Evolutionary conservation across 768 basidiomycete genomes (phyloP).

Genomic region (Podaxis pistillaris): DNA sequence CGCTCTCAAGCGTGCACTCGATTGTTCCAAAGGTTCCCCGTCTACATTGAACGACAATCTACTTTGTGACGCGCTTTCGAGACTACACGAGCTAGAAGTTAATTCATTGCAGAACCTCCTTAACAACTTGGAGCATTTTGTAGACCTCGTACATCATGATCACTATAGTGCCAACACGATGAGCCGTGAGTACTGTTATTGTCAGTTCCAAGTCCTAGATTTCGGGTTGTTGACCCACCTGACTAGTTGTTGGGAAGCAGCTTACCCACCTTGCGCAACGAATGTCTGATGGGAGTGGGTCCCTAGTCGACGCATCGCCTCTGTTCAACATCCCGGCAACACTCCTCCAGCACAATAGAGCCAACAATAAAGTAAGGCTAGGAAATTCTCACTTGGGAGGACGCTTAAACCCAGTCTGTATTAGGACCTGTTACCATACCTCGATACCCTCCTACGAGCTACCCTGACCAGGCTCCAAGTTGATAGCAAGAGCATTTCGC

Average conservation of each 20-base stretch:
- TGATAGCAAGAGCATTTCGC: conserved; percentile 38
- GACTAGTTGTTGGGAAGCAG: conserved; percentile 54
- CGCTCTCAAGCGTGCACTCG: conserved; percentile 48
- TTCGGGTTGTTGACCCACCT: neutral
- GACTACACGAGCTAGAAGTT: conserved; percentile 49
- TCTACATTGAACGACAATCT: conserved; percentile 31
- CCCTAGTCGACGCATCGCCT: conserved; percentile 53
- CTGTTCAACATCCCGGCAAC: conserved; percentile 49
- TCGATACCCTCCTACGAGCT: conserved; percentile 61
- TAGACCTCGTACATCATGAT: conserved; percentile 57
- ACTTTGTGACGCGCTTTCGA: conserved; percentile 53
- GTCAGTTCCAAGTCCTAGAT: neutral
- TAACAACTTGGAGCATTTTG: conserved; percentile 53
- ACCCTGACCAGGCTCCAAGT: conserved; percentile 50
- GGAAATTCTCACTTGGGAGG: neutral
- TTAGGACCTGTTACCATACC: conserved; percentile 57
- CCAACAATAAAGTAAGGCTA: conserved; percentile 47
- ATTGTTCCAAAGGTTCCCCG: conserved; percentile 32
- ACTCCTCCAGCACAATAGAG: conserved; percentile 60
- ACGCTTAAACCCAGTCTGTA: conserved; percentile 5
- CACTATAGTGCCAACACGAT: conserved; percentile 52
- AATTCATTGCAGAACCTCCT: conserved; percentile 51
- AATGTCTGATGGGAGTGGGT: conserved; percentile 51
- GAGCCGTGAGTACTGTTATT: conserved; percentile 41
- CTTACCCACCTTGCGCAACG: conserved; percentile 54